A percentile compares a stretch with the other conserved stretches of the same genome.
Conservation (phyloP, 2,329 filamentous ascomycete species). For the Orbilia blumenaviensis region DNA sequence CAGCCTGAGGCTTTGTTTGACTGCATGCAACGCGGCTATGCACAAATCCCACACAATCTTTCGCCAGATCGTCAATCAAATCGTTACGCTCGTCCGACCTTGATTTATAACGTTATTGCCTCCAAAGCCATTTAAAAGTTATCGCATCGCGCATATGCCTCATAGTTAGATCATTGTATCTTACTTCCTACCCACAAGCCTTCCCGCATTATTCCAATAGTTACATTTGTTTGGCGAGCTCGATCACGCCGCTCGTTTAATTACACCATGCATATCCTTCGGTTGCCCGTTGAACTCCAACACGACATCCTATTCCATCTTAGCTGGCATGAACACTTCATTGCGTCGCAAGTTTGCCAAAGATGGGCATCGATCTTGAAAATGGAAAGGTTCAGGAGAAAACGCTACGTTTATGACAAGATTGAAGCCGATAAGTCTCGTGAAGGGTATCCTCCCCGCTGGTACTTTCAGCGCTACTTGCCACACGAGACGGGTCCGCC, state of each 20-base stretch:
- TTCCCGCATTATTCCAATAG: neutral
- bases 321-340: slow-evolving; percentile 28
- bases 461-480: slow-evolving; percentile 14
- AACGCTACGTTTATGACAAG: slow-evolving; percentile 36
- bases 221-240: neutral
- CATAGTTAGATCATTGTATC: neutral
- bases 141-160: neutral
- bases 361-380: slow-evolving; percentile 19
- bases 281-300: slow-evolving; percentile 30
- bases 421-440: neutral
- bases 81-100: neutral
- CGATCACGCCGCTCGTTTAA: neutral
- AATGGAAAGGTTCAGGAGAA: slow-evolving; percentile 13
- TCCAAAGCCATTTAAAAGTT: no score
- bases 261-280: neutral
- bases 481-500: slow-evolving; percentile 34
- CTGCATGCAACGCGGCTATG: neutral
- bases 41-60: neutral
- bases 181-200: neutral
- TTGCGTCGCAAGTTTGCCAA: slow-evolving; percentile 23
- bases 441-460: neutral
- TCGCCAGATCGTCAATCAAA: neutral
- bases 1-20: no score
- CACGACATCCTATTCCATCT: slow-evolving; percentile 21
- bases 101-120: slow-evolving; percentile 4